Evolutionary conservation across 1,284 basidiomycete species (phyloP).

Genomic region (Melampsora occidentalis): DNA sequence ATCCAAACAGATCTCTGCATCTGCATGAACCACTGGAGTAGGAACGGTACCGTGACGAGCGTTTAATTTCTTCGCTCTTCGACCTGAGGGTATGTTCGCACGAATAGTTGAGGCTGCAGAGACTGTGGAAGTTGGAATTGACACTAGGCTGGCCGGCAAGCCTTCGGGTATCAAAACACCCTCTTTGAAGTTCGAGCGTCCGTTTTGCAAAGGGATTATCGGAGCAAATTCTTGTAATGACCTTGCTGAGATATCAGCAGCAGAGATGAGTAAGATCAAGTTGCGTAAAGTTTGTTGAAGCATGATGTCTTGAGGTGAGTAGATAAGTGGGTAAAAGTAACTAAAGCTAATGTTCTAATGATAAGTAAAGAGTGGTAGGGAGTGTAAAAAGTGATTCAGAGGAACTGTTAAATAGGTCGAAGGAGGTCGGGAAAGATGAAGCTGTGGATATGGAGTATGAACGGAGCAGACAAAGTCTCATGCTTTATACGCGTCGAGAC

Average conservation of each 20-base stretch:
- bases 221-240: neutral
- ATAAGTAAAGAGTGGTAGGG: too few species aligned
- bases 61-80: neutral
- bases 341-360: too few species aligned
- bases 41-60: neutral
- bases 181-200: neutral
- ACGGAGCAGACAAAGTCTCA: too few species aligned
- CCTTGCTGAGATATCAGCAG: neutral
- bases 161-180: neutral
- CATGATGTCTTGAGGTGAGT: neutral
- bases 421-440: too few species aligned
- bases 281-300: neutral
- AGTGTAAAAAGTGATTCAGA: too few species aligned
- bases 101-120: neutral
- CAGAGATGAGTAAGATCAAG: neutral
- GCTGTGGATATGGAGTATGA: too few species aligned
- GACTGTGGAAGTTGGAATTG: neutral
- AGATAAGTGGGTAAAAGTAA: too few species aligned
- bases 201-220: neutral
- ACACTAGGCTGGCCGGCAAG: neutral
- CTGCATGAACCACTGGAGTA: neutral
- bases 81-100: neutral
- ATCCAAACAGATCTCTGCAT: conserved; percentile 37
- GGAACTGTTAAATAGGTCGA: too few species aligned
- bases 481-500: too few species aligned